A percentile compares a stretch with the other conserved stretches of the same genome.
Conservation (phyloP, 2,329 filamentous ascomycete species). For the Colletotrichum echinochloae region DNA sequence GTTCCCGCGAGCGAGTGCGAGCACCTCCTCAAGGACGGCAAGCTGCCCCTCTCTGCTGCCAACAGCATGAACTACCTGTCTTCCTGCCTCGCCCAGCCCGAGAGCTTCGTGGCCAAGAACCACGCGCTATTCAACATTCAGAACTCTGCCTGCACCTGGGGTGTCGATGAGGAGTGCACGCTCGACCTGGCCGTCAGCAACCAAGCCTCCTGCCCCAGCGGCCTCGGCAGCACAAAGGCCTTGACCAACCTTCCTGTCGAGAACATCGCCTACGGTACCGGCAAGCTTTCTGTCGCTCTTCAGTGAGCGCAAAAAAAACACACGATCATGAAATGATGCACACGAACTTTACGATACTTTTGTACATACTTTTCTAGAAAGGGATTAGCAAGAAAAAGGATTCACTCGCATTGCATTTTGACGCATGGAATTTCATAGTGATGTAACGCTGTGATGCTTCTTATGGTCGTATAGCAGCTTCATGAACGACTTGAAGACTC, state of each 20-base stretch:
- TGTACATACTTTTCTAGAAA: slow-evolving; percentile 34
- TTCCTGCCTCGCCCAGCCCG: slow-evolving; percentile 57
- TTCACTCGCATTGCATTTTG: background rate
- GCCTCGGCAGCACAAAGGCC: slow-evolving; percentile 51
- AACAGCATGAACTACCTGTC: slow-evolving; percentile 69
- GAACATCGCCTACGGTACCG: slow-evolving; percentile 65
- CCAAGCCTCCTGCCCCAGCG: slow-evolving; percentile 63
- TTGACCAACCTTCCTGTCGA: slow-evolving; percentile 57
- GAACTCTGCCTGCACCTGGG: slow-evolving; percentile 62
- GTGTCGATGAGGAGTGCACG: slow-evolving; percentile 63
- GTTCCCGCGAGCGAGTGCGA: slow-evolving; percentile 62
- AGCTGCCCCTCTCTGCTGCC: slow-evolving; percentile 65
- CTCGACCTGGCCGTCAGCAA: slow-evolving; percentile 62
- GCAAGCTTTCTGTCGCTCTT: slow-evolving; percentile 47
- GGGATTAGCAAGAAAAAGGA: background rate
- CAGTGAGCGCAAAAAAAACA: slow-evolving; percentile 23
- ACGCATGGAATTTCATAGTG: background rate
- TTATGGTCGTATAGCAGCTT: too few species aligned
- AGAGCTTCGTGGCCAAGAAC: slow-evolving; percentile 66
- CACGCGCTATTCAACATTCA: slow-evolving; percentile 65
- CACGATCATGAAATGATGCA: slow-evolving; percentile 22
- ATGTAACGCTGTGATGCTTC: too few species aligned
- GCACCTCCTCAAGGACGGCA: slow-evolving; percentile 61
- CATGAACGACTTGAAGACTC: background rate
- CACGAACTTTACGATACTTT: slow-evolving; percentile 37